A percentile compares a stretch with the other conserved stretches of the same genome.
phyloP scores from a whole-genome alignment of 2,329 filamentous ascomycete species.

The Biscogniauxia marginata region DNA sequence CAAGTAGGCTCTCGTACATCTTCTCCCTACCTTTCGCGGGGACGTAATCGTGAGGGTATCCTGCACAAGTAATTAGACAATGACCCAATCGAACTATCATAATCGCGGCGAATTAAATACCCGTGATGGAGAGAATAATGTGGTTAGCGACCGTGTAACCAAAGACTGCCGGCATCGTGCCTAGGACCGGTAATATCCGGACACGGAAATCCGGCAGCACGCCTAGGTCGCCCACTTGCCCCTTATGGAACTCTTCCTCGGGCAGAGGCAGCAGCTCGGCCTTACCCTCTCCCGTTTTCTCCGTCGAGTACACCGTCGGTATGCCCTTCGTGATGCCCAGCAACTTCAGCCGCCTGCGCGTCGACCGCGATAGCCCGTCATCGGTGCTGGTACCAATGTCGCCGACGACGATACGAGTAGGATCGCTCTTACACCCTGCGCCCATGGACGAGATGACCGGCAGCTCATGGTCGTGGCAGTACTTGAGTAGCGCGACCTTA shows the following conservation, averaged over 20 bases:
- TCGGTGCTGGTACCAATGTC: constrained; percentile 88
- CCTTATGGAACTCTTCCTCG: constrained; percentile 85
- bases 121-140: constrained; percentile 74
- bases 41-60: constrained; percentile 84
- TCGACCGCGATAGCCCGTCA: constrained; percentile 83
- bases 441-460: constrained; percentile 95
- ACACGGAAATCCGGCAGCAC: constrained; percentile 91
- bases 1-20: constrained; percentile 83
- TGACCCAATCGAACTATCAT: background rate
- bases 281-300: constrained; percentile 87
- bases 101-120: constrained; percentile 24
- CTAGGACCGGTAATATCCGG: constrained; percentile 89
- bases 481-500: constrained; percentile 86
- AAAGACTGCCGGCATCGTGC: constrained; percentile 97
- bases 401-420: constrained; percentile 81
- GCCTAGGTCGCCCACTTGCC: constrained; percentile 79
- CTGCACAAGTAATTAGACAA: too few relatives aligned
- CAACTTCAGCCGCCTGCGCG: constrained; percentile 73
- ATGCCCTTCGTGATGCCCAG: constrained; percentile 81
- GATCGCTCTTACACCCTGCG: constrained; percentile 87
- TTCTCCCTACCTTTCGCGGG: constrained; percentile 82
- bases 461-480: constrained; percentile 75
- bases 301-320: constrained; percentile 87
- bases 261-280: constrained; percentile 82
- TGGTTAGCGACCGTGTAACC: constrained; percentile 91